Conservation (phyloP, 148 eudicot species). For the Rhododendron vialii region DNA sequence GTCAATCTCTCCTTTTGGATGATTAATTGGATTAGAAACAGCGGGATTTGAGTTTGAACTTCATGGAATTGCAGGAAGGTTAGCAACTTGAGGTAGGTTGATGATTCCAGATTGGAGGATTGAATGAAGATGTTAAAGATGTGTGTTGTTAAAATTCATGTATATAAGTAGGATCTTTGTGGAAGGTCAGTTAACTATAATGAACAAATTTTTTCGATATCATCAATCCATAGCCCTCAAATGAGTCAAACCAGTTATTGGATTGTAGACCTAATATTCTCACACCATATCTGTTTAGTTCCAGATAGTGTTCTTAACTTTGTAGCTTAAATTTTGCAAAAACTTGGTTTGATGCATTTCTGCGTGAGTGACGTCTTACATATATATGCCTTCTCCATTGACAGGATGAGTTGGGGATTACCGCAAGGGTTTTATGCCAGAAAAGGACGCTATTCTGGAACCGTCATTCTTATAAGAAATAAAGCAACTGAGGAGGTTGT, state of each 20-base stretch:
- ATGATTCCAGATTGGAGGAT: neutral
- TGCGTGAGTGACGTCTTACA: neutral
- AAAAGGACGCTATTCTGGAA: conserved; percentile 52
- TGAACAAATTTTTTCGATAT: too few species aligned
- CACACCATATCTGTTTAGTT: neutral
- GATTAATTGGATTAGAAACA: neutral
- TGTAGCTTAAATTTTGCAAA: neutral
- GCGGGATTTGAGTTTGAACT: neutral
- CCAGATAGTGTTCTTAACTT: neutral
- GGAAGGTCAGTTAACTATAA: neutral
- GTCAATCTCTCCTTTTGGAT: neutral
- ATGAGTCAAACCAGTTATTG: neutral
- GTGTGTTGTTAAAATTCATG: neutral
- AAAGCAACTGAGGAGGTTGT: conserved; percentile 59
- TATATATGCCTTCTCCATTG: conserved; percentile 16
- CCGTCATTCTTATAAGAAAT: conserved; percentile 52
- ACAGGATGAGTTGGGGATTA: conserved; percentile 89
- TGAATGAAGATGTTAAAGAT: neutral
- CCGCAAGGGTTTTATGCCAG: conserved; percentile 50
- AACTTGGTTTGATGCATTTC: neutral
- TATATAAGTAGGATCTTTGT: neutral
- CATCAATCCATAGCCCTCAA: too few species aligned
- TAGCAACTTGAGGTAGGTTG: neutral
- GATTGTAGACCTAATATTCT: neutral
- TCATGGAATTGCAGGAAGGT: neutral